Percentiles rank a stretch among this genome's conserved stretches.
Evolutionary conservation across 805 yeast genomes (phyloP).

Genomic region (Yarrowia sp.): DNA sequence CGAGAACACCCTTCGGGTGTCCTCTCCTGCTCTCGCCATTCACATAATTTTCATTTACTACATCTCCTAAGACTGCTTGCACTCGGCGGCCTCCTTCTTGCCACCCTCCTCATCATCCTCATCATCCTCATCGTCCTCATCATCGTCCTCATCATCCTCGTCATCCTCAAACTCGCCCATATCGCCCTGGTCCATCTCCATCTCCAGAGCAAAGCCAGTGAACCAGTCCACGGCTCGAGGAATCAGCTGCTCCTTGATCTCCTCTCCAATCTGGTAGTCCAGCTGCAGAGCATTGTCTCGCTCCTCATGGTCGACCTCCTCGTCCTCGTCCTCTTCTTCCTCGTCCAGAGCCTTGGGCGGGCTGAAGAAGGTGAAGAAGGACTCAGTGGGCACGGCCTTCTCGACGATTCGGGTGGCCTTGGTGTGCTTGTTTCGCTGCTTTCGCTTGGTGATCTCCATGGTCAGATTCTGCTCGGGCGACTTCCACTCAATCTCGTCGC

Average conservation of each 20-base stretch:
- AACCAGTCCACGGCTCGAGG: constrained; percentile 99
- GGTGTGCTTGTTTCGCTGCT: constrained; percentile 94
- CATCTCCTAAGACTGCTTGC: constrained; percentile 50
- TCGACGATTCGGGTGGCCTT: constrained; percentile 95
- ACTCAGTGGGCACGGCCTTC: constrained; percentile 88
- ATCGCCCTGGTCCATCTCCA: constrained; percentile 59
- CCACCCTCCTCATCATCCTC: constrained; percentile 52
- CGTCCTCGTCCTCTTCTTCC: constrained; percentile 54
- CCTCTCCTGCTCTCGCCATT: too few species aligned
- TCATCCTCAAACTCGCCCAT: constrained; percentile 62
- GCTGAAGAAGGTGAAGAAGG: constrained; percentile 92
- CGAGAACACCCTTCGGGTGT: too few species aligned
- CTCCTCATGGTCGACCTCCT: constrained; percentile 65
- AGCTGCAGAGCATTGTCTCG: constrained; percentile 59
- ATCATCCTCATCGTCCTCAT: constrained; percentile 60
- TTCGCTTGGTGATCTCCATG: constrained; percentile 83
- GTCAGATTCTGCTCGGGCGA: constrained; percentile 81
- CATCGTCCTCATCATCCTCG: constrained; percentile 59
- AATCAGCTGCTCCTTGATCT: constrained; percentile 89
- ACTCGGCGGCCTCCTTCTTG: constrained; percentile 55
- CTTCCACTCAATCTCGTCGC: constrained; percentile 79
- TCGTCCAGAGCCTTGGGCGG: constrained; percentile 83
- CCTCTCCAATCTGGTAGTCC: constrained; percentile 95
- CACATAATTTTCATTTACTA: neutral
- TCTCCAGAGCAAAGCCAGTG: constrained; percentile 93